Base-by-base conservation (phyloP, 108 stramenopile species). In the Pseudonitzschia multistriata region DNA sequence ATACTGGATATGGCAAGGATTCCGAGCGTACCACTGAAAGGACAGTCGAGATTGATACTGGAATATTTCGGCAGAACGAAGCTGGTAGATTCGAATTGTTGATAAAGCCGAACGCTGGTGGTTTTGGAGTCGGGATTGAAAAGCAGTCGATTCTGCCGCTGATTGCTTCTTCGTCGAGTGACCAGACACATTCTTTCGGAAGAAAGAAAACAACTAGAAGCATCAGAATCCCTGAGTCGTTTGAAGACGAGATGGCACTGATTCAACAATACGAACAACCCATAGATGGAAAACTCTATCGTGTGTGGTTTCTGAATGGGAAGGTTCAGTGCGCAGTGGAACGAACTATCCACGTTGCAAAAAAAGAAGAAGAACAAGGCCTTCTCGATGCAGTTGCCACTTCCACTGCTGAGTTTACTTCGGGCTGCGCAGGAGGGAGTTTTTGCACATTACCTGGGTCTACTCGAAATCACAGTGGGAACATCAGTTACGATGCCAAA, bases 31-130 rank as follows among this genome's bases (percentile, higher is more conserved):
- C 30, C 3, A 24, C 36, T 36, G 28, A 27, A 30, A 35, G 53
- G 5, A 55, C 28, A 0, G 30, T 24, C 17, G 14, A 36, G 3
- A 35, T 36, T 0, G 36, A 31, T n/a, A 49, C 67, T 7, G 33
- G n/a, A 33, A 27, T 47, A 11, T 49, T 68, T 14, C 47, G 24
- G 27, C 31, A 66, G 27, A 15, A 27, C 29, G 66, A 27, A 30
- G 4, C 24, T 14, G 55, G 22, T 11, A 17, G 0, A 25, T 29
- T 17, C 0, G 62, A 60, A 8, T 8, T 75, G 8, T 45, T 79
- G 49, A 34, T 79, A 21, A 82, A 82, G 62, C 81, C 81, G 3
- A 82, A 82, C 54, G 62, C 81, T 13, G 81, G 77, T 54, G 81
- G 81, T 11, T 82, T 82, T 63, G 81, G 81, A 29, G 74, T 68